Base-by-base conservation (phyloP, 768 basidiomycete species). In the Serendipita sp. region DNA sequence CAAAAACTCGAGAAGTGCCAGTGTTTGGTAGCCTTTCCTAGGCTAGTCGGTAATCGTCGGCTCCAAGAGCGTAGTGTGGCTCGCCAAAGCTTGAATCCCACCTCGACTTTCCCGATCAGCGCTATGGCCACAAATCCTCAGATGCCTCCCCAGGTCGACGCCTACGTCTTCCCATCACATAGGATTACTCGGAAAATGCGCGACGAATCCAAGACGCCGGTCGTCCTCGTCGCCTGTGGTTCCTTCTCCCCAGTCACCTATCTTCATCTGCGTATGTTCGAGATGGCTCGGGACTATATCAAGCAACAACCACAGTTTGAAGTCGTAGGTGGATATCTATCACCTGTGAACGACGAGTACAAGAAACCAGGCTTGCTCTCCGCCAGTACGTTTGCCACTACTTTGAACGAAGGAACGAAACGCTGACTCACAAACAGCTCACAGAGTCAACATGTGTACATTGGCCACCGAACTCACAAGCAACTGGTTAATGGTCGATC, bases 191-290 rank as follows among this genome's bases (percentile, higher is more conserved):
- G 51, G 7, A 53, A 34, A 44, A 53, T 63, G 48, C 48, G 62
- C 22, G 62, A 63, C 31, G 62, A 53, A 17, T 22, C 30, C 22
- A 90, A 86, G 74, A 84, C 85, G 5, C 95, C 92, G n/a, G 75
- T 96, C 67, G 89, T 93, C 62, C 84, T 96, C 65, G 91, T 99
- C 64, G 96, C 92, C 50, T 99, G 96, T 70, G 96, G 95, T 30
- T 95, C 91, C 62, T 97, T 97, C 82, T 94, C 90, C 69, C 95
- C 95, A 11, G 88, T 96, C 65, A 96, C 94, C n/a, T 95, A 93
- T 70, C 86, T 95, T 60, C 93, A 96, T 70, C 82, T 97, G 65
- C 89, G 96, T 67, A 97, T 99, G 93, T 99, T 98, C 74, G 96
- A 98, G 72, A 98, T 99, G 96, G 96, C 95, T 62, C 88, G 87